Base-by-base conservation (phyloP, 2,329 filamentous ascomycete genomes). In the Xylaria sp. region DNA sequence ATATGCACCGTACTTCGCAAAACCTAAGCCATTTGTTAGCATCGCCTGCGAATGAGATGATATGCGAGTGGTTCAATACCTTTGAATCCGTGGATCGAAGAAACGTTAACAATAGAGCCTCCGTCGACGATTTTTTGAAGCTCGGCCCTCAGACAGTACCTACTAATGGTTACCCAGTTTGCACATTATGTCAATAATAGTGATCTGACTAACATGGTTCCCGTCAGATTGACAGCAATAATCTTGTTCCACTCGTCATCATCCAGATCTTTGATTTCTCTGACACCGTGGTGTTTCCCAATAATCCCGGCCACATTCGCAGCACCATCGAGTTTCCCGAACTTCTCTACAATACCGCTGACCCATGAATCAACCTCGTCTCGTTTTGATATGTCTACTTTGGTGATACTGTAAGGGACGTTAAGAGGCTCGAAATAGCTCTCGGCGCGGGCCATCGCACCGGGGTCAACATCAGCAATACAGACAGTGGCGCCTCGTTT, bases 51-150 rank as follows among this genome's bases (percentile, higher is more conserved):
- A 57, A 52, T 56, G 50, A 60, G 37, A 57, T 58, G 54, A 75
- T 73, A 78, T 77, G 25, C 81, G 77, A 37, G 79, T 77, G 59
- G 70, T 72, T 51, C 50, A 23, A 76, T 78, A 76, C 83, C 84
- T 68, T 82, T 81, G 2, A 84, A 75, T 5, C 87, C 87, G 46
- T 86, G 84, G 41, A 86, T 85, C 54, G 84, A 88, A 32, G 84
- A 81, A 34, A 86, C 81, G 74, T 88, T 90, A 63, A 90, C 88
- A 74, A 90, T 89, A 68, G 87, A 88, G 8, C 87, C 87, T 1
- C 85, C 83, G 6, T 82, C 76, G 25, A 81, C 79, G 57, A 88
- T 82, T 50, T 82, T 81, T 46, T 76, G 76, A 51, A 86, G 78
- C 77, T 84, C 78, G 39, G 83, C 83, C 48, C 84, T 80, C 70